Evolutionary conservation across 2,329 filamentous ascomycete species (phyloP).

Genomic region (Colletotrichum sansevieriae): DNA sequence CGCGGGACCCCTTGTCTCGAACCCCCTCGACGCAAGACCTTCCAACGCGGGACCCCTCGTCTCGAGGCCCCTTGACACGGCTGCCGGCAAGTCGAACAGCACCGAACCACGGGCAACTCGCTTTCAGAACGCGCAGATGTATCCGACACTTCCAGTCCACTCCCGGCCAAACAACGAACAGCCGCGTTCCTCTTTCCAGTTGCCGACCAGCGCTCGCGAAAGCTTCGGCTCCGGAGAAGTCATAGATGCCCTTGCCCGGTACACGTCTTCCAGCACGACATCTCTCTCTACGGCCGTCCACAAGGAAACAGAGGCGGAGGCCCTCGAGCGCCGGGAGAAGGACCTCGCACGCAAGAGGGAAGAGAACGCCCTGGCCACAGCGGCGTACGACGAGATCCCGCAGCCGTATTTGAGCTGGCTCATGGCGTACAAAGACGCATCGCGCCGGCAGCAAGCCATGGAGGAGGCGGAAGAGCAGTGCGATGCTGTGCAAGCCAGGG

Average conservation of each 20-base stretch:
- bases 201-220: not conserved
- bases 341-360: not conserved
- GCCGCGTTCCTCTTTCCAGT: not conserved
- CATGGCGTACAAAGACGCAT: not conserved
- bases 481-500: not conserved
- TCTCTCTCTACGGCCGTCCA: not conserved
- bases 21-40: too few species aligned
- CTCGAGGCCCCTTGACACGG: not conserved
- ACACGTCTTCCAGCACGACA: not conserved
- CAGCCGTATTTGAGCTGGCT: not conserved
- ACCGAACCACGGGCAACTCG: not conserved
- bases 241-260: not conserved
- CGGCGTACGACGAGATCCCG: not conserved
- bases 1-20: too few species aligned
- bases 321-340: not conserved
- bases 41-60: too few species aligned
- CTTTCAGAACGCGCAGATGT: not conserved
- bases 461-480: not conserved
- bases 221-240: not conserved
- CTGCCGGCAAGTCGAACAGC: not conserved
- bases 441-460: not conserved
- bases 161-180: not conserved
- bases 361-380: not conserved
- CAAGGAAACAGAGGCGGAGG: not conserved
- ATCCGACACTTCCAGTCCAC: not conserved